Conservation (phyloP, 2,329 filamentous ascomycete genomes). For the Colletotrichum tamarilloi region DNA sequence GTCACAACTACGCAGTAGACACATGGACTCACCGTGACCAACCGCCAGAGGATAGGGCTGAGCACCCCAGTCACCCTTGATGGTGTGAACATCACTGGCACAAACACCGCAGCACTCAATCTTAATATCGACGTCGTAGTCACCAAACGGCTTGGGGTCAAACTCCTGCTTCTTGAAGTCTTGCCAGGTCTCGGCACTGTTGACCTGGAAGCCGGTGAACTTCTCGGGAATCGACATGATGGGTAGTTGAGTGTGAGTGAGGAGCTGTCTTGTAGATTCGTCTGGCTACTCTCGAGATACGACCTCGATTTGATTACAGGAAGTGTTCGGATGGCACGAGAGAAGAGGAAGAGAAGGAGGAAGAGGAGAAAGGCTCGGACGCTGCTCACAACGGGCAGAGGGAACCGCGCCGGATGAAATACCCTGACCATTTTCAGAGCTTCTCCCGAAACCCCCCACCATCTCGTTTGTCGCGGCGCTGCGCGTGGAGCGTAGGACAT, state of each 20-base stretch:
- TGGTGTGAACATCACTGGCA: constrained; percentile 77
- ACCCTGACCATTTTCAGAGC: constrained; percentile 31
- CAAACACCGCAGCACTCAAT: constrained; percentile 85
- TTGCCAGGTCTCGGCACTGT: constrained; percentile 63
- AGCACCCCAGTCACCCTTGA: constrained; percentile 75
- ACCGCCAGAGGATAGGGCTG: constrained; percentile 73
- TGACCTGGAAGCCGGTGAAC: constrained; percentile 71
- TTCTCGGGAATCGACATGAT: constrained; percentile 68
- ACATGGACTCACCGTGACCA: constrained; percentile 66
- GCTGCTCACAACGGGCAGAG: constrained; percentile 3
- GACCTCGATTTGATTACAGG: background rate
- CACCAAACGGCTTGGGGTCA: constrained; percentile 86
- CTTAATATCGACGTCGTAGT: constrained; percentile 89
- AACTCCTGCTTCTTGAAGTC: constrained; percentile 79
- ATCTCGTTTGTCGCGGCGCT: constrained; percentile 13
- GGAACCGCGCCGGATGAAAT: constrained; percentile 31
- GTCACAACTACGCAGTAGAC: background rate
- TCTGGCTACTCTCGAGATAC: background rate
- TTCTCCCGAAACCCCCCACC: constrained; percentile 23
- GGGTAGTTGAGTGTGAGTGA: constrained; percentile 23
- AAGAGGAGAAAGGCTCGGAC: constrained; percentile 1
- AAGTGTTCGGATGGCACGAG: constrained; percentile 1
- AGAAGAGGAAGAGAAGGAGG: constrained; percentile 18
- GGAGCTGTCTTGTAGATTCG: background rate
- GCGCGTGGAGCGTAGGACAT: constrained; percentile 15